Base-by-base conservation (phyloP, 345 rosid genomes). In the Salix koriyanagi region DNA sequence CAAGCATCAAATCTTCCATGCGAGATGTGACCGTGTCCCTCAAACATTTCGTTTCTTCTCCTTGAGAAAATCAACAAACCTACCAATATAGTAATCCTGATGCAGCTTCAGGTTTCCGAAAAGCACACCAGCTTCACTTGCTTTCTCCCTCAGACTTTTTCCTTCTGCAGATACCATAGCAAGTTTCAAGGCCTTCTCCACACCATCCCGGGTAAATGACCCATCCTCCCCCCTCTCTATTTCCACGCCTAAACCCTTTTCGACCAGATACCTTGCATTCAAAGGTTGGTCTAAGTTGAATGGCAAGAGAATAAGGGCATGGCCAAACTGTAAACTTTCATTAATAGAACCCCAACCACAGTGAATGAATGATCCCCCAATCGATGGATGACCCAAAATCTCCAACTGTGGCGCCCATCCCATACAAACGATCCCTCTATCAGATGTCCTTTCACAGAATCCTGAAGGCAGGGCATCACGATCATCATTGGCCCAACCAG, bases 391-490 rank as follows among this genome's bases (percentile, higher is more conserved):
- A 0, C 69, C 73, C 60, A 71, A 18, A 1, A 80, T 79, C 3
- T 76, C 77, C 44, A 70, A 14, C 62, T 82, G 85, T 0, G 85
- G 83, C 1, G 78, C 81, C 87, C 85, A 84, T 32, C 81, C 87
- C 8, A 52, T 19, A 19, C 42, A 61, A 18, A 74, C 85, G 4
- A 70, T 21, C 65, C 85, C 87, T 56, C 67, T 52, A 0, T 18
- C 32, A 5, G 18, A 2, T 7, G 71, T 62, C 15, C 73, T 39
- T 1, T 74, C 39, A 2, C 2, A 9, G 37, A 82, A 84, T 21
- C 83, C 83, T 2, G 10, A 2, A 19, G 85, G 85, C 36, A 82
- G 21, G 3, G 75, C 70, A 13, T 84, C 83, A 18, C 30, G 25
- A 26, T 73, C 81, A 7, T 67, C 28, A 12, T 5, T 56, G 11